These are phyloP conservation scores for Hymenoscyphus infarciens DNA, from an alignment of 2,329 filamentous ascomycete genomes.

Conservation along the genomic window DNA sequence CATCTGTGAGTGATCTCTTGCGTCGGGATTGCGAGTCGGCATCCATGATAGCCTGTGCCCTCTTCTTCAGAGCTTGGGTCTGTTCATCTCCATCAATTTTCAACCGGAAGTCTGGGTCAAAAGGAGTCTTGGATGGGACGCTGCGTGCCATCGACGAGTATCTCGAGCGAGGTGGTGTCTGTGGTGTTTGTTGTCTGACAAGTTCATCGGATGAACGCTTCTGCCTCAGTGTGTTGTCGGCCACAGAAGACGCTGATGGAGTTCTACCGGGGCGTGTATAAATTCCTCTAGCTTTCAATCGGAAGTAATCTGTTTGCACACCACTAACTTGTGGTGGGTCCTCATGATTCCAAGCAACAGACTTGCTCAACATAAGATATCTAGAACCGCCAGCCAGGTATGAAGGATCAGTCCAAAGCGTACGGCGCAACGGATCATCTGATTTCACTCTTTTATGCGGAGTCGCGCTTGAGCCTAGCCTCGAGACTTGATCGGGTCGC, in stretches of 20 bases:
- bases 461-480: slow-evolving; percentile 18
- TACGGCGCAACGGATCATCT: slow-evolving; percentile 28
- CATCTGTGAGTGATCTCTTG: slow-evolving; percentile 21
- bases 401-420: slow-evolving; percentile 33
- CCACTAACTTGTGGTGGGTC: slow-evolving; percentile 30
- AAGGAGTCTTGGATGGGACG: slow-evolving; percentile 21
- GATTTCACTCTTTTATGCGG: slow-evolving; percentile 26
- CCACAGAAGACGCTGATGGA: slow-evolving; percentile 32
- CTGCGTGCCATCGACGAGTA: slow-evolving; percentile 21
- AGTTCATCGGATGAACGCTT: slow-evolving; percentile 30
- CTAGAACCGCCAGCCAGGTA: slow-evolving; percentile 33
- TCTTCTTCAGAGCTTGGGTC: slow-evolving; percentile 26
- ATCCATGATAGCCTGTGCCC: slow-evolving; percentile 26
- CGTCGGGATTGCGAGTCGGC: slow-evolving; percentile 17
- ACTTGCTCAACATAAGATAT: slow-evolving; percentile 30
- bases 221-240: slow-evolving; percentile 23
- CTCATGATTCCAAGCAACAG: slow-evolving; percentile 22
- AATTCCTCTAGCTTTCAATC: slow-evolving; percentile 36
- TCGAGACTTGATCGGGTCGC: slow-evolving; percentile 19
- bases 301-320: slow-evolving; percentile 37
- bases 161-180: slow-evolving; percentile 18
- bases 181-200: slow-evolving; percentile 21
- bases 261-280: slow-evolving; percentile 32
- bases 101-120: slow-evolving; percentile 10
- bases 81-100: slow-evolving; percentile 19